Base-by-base conservation (phyloP, 345 rosid genomes). In the Geranium rotundifolium region DNA sequence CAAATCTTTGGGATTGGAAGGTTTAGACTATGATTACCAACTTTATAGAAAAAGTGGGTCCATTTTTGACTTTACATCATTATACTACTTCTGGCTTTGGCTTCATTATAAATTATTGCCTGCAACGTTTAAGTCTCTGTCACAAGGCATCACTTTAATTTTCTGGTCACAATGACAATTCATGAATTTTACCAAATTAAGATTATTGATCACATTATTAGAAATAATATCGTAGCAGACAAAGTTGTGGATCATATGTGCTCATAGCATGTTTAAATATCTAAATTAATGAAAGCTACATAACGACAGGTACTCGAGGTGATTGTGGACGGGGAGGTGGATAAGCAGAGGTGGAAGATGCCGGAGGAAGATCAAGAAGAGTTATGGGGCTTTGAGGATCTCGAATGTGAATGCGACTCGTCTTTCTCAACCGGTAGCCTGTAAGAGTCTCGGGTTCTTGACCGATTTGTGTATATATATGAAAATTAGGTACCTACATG, bases 331-430 rank as follows among this genome's bases (percentile, higher is more conserved):
- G 96, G 72, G 56, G 78, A 90, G 27, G 64, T 73, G 30, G 88
- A 83, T 29, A 69, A 73, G 31, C 97, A 86, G 69, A 83, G 72
- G 68, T 93, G 99, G 99, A 82, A 77, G 71, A 84, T 86, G 92
- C 82, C 88, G 4, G 82, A 78, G 71, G 90, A 81, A 8, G 41
- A 34, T 37, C 81, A 81, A 17, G 87, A 82, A 72, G 90, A 87
- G 57, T 79, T 90, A 64, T 90, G 90, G 96, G 96, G 95, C 9
- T 90, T 83, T 67, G 96, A 90, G 78, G 99, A 93, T 72, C 79
- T 93, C 23, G 99, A 88, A 67, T 76, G 78, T 63, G 85, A 85
- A 56, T 78, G 62, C 41, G 41, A 79, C 69, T 71, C 63, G 58
- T 83, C 88, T 57, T 76, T 72, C 76, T 83, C 91, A 8, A 81